Conservation (phyloP, 139 green algal species). For the Zygnema circumcarinatum region DNA sequence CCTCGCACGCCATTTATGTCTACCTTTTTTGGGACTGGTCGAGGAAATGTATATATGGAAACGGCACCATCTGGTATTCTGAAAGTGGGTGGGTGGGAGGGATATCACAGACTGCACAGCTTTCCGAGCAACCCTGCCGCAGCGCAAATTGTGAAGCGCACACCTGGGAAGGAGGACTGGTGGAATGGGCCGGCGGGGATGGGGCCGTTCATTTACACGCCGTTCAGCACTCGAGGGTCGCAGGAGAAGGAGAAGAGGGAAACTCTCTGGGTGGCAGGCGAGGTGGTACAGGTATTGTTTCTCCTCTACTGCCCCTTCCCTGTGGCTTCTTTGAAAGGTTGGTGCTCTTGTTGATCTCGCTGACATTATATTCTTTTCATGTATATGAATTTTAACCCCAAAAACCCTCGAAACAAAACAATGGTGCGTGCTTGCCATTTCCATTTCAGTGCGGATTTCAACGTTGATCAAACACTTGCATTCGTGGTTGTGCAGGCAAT, state of each 20-base stretch:
- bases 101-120: constrained; percentile 22
- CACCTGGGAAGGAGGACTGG: constrained; percentile 29
- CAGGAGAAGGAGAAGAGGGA: constrained; percentile 7
- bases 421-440: too few relatives aligned
- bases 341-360: too few relatives aligned
- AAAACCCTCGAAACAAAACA: too few relatives aligned
- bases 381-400: too few relatives aligned
- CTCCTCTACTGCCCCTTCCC: not conserved
- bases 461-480: too few relatives aligned
- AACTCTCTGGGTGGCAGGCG: constrained; percentile 47
- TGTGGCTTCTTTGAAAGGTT: too few relatives aligned
- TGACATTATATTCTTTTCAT: too few relatives aligned
- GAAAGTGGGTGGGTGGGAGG: not conserved
- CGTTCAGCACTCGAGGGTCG: constrained; percentile 14
- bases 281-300: constrained; percentile 39
- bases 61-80: too few relatives aligned
- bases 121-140: not conserved
- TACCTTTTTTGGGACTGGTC: too few relatives aligned
- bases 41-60: too few relatives aligned
- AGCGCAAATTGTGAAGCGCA: constrained; percentile 49
- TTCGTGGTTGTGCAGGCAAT: constrained; percentile 37
- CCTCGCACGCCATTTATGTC: too few relatives aligned
- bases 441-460: too few relatives aligned
- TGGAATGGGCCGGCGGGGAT: constrained; percentile 16
- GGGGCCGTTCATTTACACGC: constrained; percentile 57